These are phyloP conservation scores for Calcarisporium arbuscula DNA, from an alignment of 2,329 filamentous ascomycete genomes.

Conservation along the genomic window DNA sequence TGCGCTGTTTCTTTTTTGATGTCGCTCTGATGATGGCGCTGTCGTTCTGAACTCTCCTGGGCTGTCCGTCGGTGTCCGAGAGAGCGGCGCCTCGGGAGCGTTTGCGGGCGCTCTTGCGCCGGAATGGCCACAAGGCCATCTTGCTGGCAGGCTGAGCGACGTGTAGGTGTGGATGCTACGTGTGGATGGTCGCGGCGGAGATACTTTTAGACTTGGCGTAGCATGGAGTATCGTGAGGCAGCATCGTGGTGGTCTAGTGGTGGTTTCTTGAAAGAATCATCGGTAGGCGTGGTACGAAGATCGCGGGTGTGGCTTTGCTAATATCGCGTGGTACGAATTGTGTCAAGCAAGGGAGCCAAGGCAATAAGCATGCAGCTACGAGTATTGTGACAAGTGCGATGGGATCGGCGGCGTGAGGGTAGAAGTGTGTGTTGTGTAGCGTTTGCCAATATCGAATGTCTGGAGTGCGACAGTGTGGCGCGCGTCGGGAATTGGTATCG, in stretches of 20 bases:
- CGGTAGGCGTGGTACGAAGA: neutral
- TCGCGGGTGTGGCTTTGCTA: neutral
- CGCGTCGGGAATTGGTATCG: too few species aligned
- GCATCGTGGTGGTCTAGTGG: constrained; percentile 9
- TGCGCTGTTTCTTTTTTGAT: constrained; percentile 36
- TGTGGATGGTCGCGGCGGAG: constrained; percentile 16
- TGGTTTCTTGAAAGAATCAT: too few species aligned
- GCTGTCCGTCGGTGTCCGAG: constrained; percentile 42
- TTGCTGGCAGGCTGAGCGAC: constrained; percentile 13
- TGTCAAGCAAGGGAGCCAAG: neutral
- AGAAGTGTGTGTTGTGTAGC: too few species aligned
- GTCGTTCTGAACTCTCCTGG: constrained; percentile 29
- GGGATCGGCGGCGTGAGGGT: too few species aligned
- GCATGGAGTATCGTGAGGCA: constrained; percentile 7
- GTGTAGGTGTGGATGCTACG: constrained; percentile 16
- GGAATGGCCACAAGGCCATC: constrained; percentile 83
- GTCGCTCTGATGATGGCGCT: constrained; percentile 16
- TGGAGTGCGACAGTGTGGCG: too few species aligned
- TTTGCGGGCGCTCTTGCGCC: constrained; percentile 64
- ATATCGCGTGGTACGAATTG: neutral
- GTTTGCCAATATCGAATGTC: too few species aligned
- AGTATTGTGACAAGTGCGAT: too few species aligned
- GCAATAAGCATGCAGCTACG: too few species aligned
- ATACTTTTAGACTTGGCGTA: constrained; percentile 9
- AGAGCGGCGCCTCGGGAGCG: constrained; percentile 48